Evolutionary conservation across 2,329 filamentous ascomycete species (phyloP).

Genomic region (Ophiostoma perfectum): DNA sequence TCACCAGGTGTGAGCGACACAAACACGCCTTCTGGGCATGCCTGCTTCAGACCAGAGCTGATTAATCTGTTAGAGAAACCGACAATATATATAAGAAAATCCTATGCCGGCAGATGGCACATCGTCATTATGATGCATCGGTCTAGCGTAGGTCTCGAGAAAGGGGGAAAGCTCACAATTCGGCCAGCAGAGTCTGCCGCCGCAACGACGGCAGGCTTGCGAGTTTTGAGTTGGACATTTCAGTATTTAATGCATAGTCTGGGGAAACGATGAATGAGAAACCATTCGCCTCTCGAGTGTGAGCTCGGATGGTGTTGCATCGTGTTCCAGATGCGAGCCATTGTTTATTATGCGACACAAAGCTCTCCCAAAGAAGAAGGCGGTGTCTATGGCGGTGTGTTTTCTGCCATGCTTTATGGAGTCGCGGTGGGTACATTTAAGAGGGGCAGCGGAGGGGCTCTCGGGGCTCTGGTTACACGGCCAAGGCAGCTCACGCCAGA

Average conservation of each 20-base stretch:
- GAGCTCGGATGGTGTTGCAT: background rate
- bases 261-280: background rate
- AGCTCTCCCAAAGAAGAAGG: slow-evolving; percentile 15
- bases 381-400: slow-evolving; percentile 16
- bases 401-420: slow-evolving; percentile 12
- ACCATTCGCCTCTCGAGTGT: background rate
- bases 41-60: slow-evolving; percentile 74
- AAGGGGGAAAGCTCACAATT: slow-evolving; percentile 58
- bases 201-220: slow-evolving; percentile 52
- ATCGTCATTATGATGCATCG: background rate
- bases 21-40: slow-evolving; percentile 81
- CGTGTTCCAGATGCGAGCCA: slow-evolving; percentile 14
- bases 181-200: slow-evolving; percentile 70
- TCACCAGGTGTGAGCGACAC: slow-evolving; percentile 78
- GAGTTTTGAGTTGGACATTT: slow-evolving; percentile 44
- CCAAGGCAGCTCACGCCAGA: background rate
- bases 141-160: background rate
- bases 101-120: too few relatives aligned
- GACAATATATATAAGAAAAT: too few relatives aligned
- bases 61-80: background rate
- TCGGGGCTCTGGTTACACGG: background rate
- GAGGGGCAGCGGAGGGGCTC: slow-evolving; percentile 6
- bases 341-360: slow-evolving; percentile 15
- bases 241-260: too few relatives aligned
- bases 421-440: background rate